Evolutionary conservation across 2,329 filamentous ascomycete genomes (phyloP).

Genomic region (Sporothrix curviconia): DNA sequence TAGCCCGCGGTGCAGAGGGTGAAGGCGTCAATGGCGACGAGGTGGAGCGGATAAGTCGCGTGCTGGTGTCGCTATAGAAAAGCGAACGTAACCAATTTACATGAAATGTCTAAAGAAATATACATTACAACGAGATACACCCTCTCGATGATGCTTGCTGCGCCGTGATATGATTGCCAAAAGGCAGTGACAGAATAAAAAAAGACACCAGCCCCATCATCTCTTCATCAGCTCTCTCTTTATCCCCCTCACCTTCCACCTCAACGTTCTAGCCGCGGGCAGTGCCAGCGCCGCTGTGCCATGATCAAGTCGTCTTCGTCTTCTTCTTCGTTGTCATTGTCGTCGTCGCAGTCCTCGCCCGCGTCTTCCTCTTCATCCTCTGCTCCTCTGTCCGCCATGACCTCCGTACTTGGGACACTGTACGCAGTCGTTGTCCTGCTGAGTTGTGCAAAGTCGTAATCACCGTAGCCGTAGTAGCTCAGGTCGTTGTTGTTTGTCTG

Average conservation of each 20-base stretch:
- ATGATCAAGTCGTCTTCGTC: background rate
- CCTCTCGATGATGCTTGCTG: no score
- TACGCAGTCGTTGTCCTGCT: background rate
- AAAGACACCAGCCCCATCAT: background rate
- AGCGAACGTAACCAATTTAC: background rate
- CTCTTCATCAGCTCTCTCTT: background rate
- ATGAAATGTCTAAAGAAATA: background rate
- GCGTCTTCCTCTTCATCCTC: background rate
- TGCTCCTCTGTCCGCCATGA: background rate
- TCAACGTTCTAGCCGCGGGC: background rate
- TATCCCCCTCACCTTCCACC: background rate
- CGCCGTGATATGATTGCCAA: no score
- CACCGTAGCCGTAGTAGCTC: constrained; percentile 10
- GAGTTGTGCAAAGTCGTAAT: constrained; percentile 1
- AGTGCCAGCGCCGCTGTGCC: background rate
- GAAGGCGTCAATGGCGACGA: constrained; percentile 25
- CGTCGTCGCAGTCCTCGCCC: background rate
- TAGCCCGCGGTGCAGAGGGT: constrained; percentile 11
- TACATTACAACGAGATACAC: no score
- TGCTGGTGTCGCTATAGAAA: background rate
- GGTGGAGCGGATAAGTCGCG: constrained; percentile 14
- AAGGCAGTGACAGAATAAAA: background rate
- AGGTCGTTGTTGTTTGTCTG: background rate
- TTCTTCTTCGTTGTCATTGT: background rate
- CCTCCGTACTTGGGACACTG: background rate